Conservation (phyloP, 2,329 filamentous ascomycete genomes). For the Aspergillus fumigatus region DNA sequence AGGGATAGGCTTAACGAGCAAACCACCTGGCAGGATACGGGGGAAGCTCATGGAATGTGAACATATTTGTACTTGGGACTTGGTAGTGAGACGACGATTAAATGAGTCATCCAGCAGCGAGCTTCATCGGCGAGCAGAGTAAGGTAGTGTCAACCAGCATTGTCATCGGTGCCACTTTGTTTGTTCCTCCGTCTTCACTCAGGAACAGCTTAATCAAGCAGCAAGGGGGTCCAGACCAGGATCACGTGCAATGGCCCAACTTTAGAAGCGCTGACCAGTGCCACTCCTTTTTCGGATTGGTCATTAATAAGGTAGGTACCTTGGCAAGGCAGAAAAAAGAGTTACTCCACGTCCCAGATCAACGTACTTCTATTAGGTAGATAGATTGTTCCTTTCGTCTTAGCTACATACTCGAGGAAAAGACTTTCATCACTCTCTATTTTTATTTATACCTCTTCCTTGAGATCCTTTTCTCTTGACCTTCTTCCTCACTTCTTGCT, state of each 20-base stretch:
- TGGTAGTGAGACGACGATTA: background rate
- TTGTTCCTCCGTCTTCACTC: no score
- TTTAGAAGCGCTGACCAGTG: constrained; percentile 6
- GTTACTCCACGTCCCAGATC: constrained; percentile 5
- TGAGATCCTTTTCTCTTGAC: background rate
- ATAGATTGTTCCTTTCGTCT: background rate
- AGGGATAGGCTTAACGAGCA: background rate
- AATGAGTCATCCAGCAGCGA: no score
- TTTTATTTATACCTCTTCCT: background rate
- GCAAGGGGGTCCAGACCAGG: background rate
- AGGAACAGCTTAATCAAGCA: no score
- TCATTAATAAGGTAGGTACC: no score
- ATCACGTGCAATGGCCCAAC: constrained; percentile 17
- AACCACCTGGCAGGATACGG: no score
- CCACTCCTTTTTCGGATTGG: constrained; percentile 5
- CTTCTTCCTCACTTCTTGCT: background rate
- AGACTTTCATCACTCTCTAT: background rate
- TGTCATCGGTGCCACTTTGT: no score
- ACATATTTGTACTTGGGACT: background rate
- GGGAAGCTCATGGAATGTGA: no score
- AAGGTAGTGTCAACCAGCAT: no score
- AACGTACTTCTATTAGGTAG: constrained; percentile 1
- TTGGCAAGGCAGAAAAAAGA: no score
- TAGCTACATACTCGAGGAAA: background rate
- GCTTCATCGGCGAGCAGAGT: no score